Percentiles rank a stretch among this genome's conserved stretches.
Evolutionary conservation across 805 yeast genomes (phyloP).

Genomic region (Candida ascalaphidarum): DNA sequence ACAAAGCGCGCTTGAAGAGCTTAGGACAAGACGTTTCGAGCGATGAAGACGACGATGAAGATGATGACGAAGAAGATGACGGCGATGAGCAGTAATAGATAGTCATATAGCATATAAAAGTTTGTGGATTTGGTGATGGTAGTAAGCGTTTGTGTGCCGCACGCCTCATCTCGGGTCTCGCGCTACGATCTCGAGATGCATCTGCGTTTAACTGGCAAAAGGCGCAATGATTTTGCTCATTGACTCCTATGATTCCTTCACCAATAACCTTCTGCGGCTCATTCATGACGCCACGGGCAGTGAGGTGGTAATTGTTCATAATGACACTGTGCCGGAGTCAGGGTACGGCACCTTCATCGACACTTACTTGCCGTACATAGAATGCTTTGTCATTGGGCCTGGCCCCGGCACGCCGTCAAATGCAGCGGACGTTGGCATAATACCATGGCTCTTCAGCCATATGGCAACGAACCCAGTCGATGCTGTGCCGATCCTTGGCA

Average conservation of each 20-base stretch:
- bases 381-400: slow-evolving; percentile 84
- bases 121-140: no score
- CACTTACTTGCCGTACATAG: slow-evolving; percentile 42
- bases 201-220: no score
- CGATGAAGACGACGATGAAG: slow-evolving; percentile 64
- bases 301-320: slow-evolving; percentile 50
- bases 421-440: slow-evolving; percentile 62
- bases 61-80: slow-evolving; percentile 43
- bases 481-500: slow-evolving; percentile 68
- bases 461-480: slow-evolving; percentile 4
- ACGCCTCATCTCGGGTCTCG: no score
- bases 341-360: slow-evolving; percentile 27
- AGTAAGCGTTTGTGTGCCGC: no score
- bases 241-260: slow-evolving; percentile 94
- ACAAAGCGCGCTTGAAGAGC: slow-evolving; percentile 42
- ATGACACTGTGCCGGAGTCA: slow-evolving; percentile 40
- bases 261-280: slow-evolving; percentile 67
- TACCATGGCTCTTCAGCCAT: slow-evolving; percentile 45
- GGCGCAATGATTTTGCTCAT: slow-evolving; percentile 65
- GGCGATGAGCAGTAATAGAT: no score
- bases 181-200: no score
- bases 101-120: no score
- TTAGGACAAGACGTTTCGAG: slow-evolving; percentile 59
- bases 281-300: slow-evolving; percentile 44
- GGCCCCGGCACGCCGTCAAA: slow-evolving; percentile 89